These are phyloP conservation scores for Entrophospora sp. DNA, from an alignment of 192 early-diverging fungal genomes.

Conservation along the genomic window DNA sequence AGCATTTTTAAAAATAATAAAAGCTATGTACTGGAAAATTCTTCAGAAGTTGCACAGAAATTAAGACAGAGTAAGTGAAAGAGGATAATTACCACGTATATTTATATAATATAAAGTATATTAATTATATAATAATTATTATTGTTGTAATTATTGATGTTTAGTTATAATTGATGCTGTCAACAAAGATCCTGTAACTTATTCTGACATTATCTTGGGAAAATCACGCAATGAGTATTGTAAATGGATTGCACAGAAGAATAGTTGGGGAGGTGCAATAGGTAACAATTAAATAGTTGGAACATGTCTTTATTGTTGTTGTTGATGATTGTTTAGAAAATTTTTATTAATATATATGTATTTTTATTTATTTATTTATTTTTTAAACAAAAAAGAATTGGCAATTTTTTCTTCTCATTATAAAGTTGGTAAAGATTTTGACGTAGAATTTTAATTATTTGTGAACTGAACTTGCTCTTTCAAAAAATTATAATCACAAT, in stretches of 20 bases:
- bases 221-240: conserved; percentile 43
- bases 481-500: not conserved
- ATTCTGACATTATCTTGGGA: conserved; percentile 58
- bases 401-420: conserved; percentile 65
- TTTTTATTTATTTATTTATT: not conserved
- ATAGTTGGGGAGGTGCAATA: conserved; percentile 81
- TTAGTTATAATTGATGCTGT: conserved; percentile 1
- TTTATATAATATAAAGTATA: not conserved
- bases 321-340: not conserved
- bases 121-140: not conserved
- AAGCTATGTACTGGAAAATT: not conserved
- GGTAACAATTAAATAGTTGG: too few species aligned
- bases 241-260: conserved; percentile 53
- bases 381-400: conserved; percentile 55
- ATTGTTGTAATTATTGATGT: not conserved
- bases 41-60: not conserved
- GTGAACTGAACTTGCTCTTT: too few species aligned
- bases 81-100: too few species aligned
- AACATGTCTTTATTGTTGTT: not conserved
- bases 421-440: conserved; percentile 32
- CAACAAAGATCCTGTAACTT: conserved; percentile 38
- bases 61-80: not conserved
- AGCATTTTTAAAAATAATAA: not conserved
- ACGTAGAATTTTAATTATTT: not conserved
- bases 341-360: not conserved